Evolutionary conservation across 23 red algal genomes (phyloP).

Genomic region (Chondrus crispus): DNA sequence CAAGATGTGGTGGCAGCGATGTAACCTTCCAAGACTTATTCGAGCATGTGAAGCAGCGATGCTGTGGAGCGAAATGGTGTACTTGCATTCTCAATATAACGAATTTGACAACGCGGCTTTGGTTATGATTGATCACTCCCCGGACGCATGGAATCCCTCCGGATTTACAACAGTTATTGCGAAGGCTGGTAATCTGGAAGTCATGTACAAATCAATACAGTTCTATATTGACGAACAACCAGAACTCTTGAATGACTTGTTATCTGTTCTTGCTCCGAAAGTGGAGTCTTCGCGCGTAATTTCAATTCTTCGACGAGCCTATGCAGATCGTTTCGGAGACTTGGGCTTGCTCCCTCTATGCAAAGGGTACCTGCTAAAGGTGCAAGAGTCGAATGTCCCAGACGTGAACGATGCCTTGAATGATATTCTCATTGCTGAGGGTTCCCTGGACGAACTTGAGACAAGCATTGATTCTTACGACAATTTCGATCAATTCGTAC

Average conservation of each 20-base stretch:
- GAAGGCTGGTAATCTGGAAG: conserved; percentile 81
- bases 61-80: conserved; percentile 91
- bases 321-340: conserved; percentile 52
- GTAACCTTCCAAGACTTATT: conserved; percentile 83
- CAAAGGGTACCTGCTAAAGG: conserved; percentile 88
- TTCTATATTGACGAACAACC: conserved; percentile 99
- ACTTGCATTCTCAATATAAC: conserved; percentile 88
- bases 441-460: conserved; percentile 75
- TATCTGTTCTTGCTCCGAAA: conserved; percentile 80
- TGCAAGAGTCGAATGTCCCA: conserved; percentile 84
- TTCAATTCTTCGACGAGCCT: conserved; percentile 63
- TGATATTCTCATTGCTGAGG: conserved; percentile 90
- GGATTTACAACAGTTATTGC: conserved; percentile 84
- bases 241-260: conserved; percentile 79
- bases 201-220: conserved; percentile 92
- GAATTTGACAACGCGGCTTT: conserved; percentile 97
- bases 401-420: conserved; percentile 95
- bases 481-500: conserved; percentile 93
- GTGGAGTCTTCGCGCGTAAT: conserved; percentile 81
- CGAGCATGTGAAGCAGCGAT: conserved; percentile 80
- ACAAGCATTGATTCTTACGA: conserved; percentile 70
- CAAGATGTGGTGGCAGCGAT: conserved; percentile 96
- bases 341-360: conserved; percentile 83
- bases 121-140: conserved; percentile 94
- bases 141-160: conserved; percentile 75